Evolutionary conservation across 768 basidiomycete genomes (phyloP).

Genomic region (Sarcodon sp.): DNA sequence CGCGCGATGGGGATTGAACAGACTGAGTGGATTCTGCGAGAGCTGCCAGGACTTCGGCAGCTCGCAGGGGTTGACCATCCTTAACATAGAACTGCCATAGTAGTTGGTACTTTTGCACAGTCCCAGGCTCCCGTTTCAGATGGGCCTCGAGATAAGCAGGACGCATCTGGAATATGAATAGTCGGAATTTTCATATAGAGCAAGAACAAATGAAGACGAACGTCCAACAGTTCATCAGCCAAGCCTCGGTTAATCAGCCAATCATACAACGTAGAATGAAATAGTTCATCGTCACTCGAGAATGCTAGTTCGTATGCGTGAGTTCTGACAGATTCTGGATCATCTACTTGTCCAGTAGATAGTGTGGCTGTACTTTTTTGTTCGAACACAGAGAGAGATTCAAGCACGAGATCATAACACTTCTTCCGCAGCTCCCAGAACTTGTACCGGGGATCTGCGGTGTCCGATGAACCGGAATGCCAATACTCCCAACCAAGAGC

Average conservation of each 20-base stretch:
- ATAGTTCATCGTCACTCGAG: constrained; percentile 77
- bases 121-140: constrained; percentile 67
- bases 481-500: constrained; percentile 69
- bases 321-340: constrained; percentile 60
- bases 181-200: background rate
- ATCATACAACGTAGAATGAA: constrained; percentile 89
- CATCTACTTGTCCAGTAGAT: constrained; percentile 21
- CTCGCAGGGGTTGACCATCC: constrained; percentile 74
- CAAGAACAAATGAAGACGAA: constrained; percentile 19
- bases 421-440: constrained; percentile 48
- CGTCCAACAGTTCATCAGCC: constrained; percentile 86
- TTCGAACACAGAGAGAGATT: constrained; percentile 74
- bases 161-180: constrained; percentile 48
- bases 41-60: constrained; percentile 73
- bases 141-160: constrained; percentile 84
- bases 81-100: constrained; percentile 98
- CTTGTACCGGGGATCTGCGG: constrained; percentile 34
- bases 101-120: constrained; percentile 74
- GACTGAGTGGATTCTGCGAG: constrained; percentile 81
- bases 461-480: constrained; percentile 41
- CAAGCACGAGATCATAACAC: constrained; percentile 78
- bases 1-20: constrained; percentile 16
- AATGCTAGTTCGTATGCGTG: constrained; percentile 86
- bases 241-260: constrained; percentile 77
- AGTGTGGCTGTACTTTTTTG: constrained; percentile 24